Percentiles rank a stretch among this genome's conserved stretches.
These are phyloP conservation scores for Talaromyces sp. DNA, from an alignment of 2,329 filamentous ascomycete genomes.

Conservation along the genomic window DNA sequence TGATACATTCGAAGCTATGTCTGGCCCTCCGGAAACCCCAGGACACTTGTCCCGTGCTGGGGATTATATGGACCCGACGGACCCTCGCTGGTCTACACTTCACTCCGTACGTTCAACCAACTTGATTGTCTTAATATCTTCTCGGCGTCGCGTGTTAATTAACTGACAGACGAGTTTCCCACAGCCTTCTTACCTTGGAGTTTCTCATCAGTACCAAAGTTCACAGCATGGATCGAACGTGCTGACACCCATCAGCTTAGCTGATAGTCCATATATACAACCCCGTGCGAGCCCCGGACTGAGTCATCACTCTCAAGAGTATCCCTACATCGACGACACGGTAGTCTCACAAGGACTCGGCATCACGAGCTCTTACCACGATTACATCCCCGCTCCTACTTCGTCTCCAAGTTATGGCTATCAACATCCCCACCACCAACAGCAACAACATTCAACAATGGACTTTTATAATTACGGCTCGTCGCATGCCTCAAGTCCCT, in stretches of 20 bases:
- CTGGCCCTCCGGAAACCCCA: conserved; percentile 26
- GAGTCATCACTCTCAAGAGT: conserved; percentile 40
- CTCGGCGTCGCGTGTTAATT: background rate
- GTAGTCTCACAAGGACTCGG: conserved; percentile 38
- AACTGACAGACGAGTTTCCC: background rate
- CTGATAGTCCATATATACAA: conserved; percentile 35
- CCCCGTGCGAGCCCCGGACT: conserved; percentile 36
- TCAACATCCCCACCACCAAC: conserved; percentile 9
- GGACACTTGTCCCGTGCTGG: conserved; percentile 30
- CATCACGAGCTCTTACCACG: conserved; percentile 37
- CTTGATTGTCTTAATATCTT: conserved; percentile 1
- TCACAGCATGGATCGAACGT: conserved; percentile 32
- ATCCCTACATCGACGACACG: conserved; percentile 35
- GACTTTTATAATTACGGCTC: conserved; percentile 24
- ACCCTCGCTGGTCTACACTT: conserved; percentile 30
- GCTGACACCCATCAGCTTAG: conserved; percentile 42
- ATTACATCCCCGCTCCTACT: conserved; percentile 30
- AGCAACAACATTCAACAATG: conserved; percentile 21
- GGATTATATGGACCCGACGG: conserved; percentile 31
- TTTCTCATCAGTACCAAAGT: conserved; percentile 36
- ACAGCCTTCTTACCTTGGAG: conserved; percentile 28
- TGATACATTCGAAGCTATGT: conserved; percentile 29
- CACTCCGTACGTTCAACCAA: conserved; percentile 33
- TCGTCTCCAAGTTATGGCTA: conserved; percentile 30
- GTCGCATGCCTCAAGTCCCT: conserved; percentile 26